Percentiles rank a stretch among this genome's conserved stretches.
phyloP scores from a whole-genome alignment of 1,284 basidiomycete genomes.

The Cutaneotrichosporon cavernicola region DNA sequence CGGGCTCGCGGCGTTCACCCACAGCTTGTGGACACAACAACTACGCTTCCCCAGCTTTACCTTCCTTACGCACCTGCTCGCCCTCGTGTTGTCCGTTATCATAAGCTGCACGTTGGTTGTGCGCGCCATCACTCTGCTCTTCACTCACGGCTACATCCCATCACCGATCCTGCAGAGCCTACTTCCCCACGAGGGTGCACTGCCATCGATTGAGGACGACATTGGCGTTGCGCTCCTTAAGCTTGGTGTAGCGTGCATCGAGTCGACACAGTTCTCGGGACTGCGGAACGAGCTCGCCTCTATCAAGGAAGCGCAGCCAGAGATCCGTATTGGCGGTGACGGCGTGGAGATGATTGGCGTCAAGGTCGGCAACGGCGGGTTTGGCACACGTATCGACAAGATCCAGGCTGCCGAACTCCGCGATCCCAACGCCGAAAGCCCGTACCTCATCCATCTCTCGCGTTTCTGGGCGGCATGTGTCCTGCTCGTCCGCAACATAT shows the following conservation, averaged over 20 bases:
- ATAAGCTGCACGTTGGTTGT: slow-evolving; percentile 45
- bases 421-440: slow-evolving; percentile 34
- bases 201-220: slow-evolving; percentile 46
- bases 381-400: slow-evolving; percentile 42
- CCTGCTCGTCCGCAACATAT: slow-evolving; percentile 21
- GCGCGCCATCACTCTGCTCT: slow-evolving; percentile 45
- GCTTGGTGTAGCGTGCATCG: slow-evolving; percentile 50
- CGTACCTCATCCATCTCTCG: slow-evolving; percentile 31
- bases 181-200: slow-evolving; percentile 45
- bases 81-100: slow-evolving; percentile 44
- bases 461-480: slow-evolving; percentile 35
- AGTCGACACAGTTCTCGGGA: slow-evolving; percentile 46
- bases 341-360: slow-evolving; percentile 25
- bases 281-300: slow-evolving; percentile 47
- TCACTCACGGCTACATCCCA: slow-evolving; percentile 50
- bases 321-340: slow-evolving; percentile 35
- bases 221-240: slow-evolving; percentile 49
- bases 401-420: slow-evolving; percentile 40
- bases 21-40: slow-evolving; percentile 39
- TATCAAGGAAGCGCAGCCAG: slow-evolving; percentile 34
- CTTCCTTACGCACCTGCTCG: slow-evolving; percentile 49
- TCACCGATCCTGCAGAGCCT: slow-evolving; percentile 41
- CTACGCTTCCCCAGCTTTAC: slow-evolving; percentile 50
- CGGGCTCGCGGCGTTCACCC: slow-evolving; percentile 47
- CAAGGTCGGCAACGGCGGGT: slow-evolving; percentile 27